Evolutionary conservation across 2,329 filamentous ascomycete genomes (phyloP).

Genomic region (Stagonosporopsis rhizophila): DNA sequence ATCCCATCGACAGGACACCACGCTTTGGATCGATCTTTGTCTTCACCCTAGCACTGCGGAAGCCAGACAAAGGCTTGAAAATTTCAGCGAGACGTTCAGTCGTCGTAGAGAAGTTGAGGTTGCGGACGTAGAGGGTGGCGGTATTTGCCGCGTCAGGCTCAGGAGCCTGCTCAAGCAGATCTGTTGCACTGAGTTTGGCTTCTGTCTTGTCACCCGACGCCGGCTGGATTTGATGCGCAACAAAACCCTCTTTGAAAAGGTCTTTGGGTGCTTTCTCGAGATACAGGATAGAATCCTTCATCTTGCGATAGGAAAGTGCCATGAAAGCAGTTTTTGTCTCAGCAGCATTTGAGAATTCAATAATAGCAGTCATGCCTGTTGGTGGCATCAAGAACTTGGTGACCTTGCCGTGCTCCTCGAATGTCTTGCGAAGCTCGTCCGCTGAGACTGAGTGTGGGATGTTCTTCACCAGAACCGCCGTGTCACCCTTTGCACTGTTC

Average conservation of each 20-base stretch:
- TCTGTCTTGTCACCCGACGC: constrained; percentile 37
- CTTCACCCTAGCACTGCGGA: constrained; percentile 88
- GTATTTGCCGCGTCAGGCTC: constrained; percentile 66
- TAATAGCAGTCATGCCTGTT: constrained; percentile 89
- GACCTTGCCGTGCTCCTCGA: constrained; percentile 85
- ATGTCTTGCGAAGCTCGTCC: constrained; percentile 79
- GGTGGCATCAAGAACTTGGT: constrained; percentile 89
- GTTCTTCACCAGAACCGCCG: constrained; percentile 91
- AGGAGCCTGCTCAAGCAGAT: constrained; percentile 68
- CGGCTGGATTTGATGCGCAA: constrained; percentile 43
- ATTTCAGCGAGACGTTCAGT: constrained; percentile 76
- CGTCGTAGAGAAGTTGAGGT: constrained; percentile 90
- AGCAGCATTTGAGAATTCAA: constrained; percentile 80
- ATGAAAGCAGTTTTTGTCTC: constrained; percentile 85
- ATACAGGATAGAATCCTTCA: constrained; percentile 91
- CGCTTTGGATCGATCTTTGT: constrained; percentile 93
- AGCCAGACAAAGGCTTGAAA: constrained; percentile 84
- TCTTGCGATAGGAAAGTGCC: constrained; percentile 83
- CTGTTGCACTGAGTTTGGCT: constrained; percentile 69
- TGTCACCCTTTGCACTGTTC: constrained; percentile 81
- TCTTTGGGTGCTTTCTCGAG: constrained; percentile 91
- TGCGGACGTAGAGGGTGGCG: constrained; percentile 89
- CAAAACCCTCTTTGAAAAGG: constrained; percentile 64
- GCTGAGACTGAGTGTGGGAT: constrained; percentile 83
- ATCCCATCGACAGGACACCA: constrained; percentile 93